Percentiles rank a stretch among this genome's conserved stretches.
These are phyloP conservation scores for Dillenia turbinata DNA, from an alignment of 164 flowering plant genomes.

Conservation along the genomic window DNA sequence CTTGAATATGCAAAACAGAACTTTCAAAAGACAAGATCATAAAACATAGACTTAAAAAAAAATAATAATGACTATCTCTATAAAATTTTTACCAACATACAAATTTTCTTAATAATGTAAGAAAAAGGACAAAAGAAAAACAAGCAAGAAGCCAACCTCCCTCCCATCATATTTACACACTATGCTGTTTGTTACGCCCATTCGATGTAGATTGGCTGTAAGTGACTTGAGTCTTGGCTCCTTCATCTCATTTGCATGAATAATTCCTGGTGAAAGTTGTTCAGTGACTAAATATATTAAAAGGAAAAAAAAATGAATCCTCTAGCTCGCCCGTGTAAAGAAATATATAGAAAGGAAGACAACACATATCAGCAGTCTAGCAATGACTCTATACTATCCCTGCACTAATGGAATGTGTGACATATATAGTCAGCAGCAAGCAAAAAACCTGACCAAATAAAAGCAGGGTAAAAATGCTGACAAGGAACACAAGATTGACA, in stretches of 20 bases:
- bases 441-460: no score
- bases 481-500: no score
- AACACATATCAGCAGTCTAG: neutral
- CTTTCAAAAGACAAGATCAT: no score
- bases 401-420: no score
- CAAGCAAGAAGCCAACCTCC: slow-evolving; percentile 53
- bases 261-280: slow-evolving; percentile 39
- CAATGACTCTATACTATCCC: no score
- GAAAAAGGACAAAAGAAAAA: neutral
- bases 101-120: no score
- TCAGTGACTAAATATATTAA: neutral
- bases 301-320: neutral
- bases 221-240: slow-evolving; percentile 80
- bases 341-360: neutral
- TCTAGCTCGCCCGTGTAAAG: neutral
- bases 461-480: no score
- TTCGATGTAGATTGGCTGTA: slow-evolving; percentile 82
- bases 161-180: slow-evolving; percentile 91
- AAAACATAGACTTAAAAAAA: no score
- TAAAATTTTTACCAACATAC: no score
- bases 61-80: no score
- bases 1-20: no score
- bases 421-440: no score
- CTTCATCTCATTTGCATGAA: slow-evolving; percentile 96
- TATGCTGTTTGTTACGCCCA: slow-evolving; percentile 95